Evolutionary conservation across 805 yeast genomes (phyloP), one percentile per base, ranked within the genome.

Genomic region (Kodamaea nitidulidarum): DNA sequence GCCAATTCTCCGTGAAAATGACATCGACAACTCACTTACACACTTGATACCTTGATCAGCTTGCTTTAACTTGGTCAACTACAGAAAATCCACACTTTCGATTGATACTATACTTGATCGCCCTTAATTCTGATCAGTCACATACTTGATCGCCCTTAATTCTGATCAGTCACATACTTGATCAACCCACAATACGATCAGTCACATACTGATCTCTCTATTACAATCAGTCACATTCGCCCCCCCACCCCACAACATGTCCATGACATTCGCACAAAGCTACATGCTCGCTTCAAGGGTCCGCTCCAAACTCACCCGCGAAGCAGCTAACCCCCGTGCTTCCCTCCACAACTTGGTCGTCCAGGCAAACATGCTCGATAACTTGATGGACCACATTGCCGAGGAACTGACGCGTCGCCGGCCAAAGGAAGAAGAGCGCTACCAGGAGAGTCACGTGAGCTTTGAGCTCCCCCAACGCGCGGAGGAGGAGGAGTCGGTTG

Each of bases 291-390:
- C 88, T 16, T 71, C 82, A 29, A 73, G 67, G 49, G 90, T 83
- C 25, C 77, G 83, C 52, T 51, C 70, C 14, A 82, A 80, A 61
- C 71, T 82, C 17, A 78, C 84, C 32, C 65, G 61, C 40, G 85
- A 81, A 49, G 85, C 86, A 4, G 58, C 74, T 17, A 70, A 70
- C 46, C 72, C 73, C 10, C 81, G 79, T 49, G 73, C 80, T 22
- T 63, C 77, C 39, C 66, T 82, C 36, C 67, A 84, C 35, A 62
- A 67, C 36, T 67, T 82, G 28, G 86, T 82, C 3, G 71, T 78
- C 29, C 88, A 83, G 58, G 88, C 88, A 15, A 83, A 82, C 56
- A 62, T 83, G 65, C 68, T 82, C 46, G 88, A 83, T 52, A 70
- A 66, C 44, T 55, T 82, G 38, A 79, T 83, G 75, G 85, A 76